Conservation (phyloP, 768 basidiomycete species). For the Cyclocybe aegerita region DNA sequence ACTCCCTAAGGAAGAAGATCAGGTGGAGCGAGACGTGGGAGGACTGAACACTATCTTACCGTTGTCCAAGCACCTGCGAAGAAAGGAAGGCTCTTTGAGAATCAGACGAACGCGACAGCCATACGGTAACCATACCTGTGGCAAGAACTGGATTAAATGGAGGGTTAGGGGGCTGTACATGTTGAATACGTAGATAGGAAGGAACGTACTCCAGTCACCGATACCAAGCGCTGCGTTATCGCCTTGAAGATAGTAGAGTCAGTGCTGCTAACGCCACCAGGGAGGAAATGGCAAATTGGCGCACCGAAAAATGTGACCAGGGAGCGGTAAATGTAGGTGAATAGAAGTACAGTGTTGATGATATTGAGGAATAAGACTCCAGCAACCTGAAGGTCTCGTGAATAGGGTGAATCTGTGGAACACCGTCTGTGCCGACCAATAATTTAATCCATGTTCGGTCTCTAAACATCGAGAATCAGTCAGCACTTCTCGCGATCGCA, state of each 20-base stretch:
- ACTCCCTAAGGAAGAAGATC: constrained; percentile 32
- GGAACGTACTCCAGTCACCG: constrained; percentile 24
- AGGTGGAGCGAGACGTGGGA: background rate
- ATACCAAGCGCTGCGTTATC: constrained; percentile 11
- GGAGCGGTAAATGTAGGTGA: constrained; percentile 45
- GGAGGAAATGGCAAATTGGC: too few species aligned
- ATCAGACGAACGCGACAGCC: too few species aligned
- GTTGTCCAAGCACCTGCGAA: constrained; percentile 47
- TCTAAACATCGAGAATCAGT: constrained; percentile 19
- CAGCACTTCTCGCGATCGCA: background rate
- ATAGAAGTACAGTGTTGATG: constrained; percentile 42
- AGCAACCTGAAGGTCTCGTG: constrained; percentile 29
- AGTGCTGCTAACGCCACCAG: too few species aligned
- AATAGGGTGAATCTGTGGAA: background rate
- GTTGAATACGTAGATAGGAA: background rate
- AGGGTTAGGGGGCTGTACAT: background rate
- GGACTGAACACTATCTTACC: constrained; percentile 18
- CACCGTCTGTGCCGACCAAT: constrained; percentile 30
- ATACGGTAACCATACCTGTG: too few species aligned
- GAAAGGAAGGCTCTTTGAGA: too few species aligned
- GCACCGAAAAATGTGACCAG: constrained; percentile 47
- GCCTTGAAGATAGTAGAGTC: constrained; percentile 7
- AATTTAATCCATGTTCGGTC: constrained; percentile 46
- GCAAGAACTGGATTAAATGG: background rate
- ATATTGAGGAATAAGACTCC: constrained; percentile 48